Base-by-base conservation (phyloP, 169 alveolate species). In the Amoebophrya sp. region DNA sequence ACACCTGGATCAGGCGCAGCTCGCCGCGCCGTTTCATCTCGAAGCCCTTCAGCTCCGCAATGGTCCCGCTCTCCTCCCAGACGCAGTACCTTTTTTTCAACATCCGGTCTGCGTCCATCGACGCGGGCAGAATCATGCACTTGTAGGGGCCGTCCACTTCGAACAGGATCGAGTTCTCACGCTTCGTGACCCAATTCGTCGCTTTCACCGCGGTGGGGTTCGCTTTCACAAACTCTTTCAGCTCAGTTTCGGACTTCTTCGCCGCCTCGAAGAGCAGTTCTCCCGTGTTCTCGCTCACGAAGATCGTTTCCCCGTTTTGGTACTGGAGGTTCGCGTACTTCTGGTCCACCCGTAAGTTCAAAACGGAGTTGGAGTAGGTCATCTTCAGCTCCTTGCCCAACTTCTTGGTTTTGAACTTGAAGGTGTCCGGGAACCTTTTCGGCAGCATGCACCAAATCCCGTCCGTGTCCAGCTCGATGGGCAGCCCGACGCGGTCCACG, bases 81-180 rank as follows among this genome's bases (percentile, higher is more conserved):
- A 58, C 78, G 23, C 78, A 58, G 34, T 58, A 58, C 34, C 78
- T 16, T n/a, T 58, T 58, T n/a, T 58, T 58, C 78, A 58, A 16
- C 99, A 58, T 58, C 38, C 23, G 4, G 78, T n/a, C n/a, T n/a
- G n/a, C 99, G 90, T 98, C 99, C 93, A 97, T 98, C 10, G 99
- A 97, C 23, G 99, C 99, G 0, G 99, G 99, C 88, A 98, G 95
- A 92, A 98, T 95, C 99, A 98, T 98, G 69, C 98, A 97, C 92
- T 97, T 97, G 96, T 99, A 98, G 20, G 99, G 99, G 0, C 99
- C 99, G 95, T 98, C 99, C 40, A 98, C 96, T 94, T 98, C 99
- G 91, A 98, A 98, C 95, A 97, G 97, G 38, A 99, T 97, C 41
- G 99, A 98, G 97, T 98, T 98, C 89, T 91, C 90, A 4, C n/a